These are phyloP conservation scores for Dothideomycetes sp. DNA, from an alignment of 2,329 filamentous ascomycete species.

Conservation along the genomic window DNA sequence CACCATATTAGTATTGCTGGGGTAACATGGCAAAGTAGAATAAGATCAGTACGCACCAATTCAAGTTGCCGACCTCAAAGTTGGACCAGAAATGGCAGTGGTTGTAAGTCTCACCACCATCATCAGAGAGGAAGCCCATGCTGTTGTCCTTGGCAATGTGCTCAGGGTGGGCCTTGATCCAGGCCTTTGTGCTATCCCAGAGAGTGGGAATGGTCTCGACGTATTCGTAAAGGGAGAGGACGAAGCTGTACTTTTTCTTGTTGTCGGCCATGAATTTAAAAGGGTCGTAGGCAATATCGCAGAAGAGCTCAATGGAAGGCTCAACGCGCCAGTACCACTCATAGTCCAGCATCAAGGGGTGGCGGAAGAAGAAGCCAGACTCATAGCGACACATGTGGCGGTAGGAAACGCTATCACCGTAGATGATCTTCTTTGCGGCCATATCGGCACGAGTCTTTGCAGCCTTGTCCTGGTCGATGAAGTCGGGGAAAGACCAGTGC, in stretches of 20 bases:
- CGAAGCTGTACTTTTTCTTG: constrained; percentile 97
- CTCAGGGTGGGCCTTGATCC: constrained; percentile 81
- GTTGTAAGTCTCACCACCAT: constrained; percentile 87
- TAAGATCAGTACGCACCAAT: too few species aligned
- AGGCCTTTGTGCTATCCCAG: constrained; percentile 92
- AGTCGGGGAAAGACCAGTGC: constrained; percentile 95
- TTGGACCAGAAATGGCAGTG: constrained; percentile 67
- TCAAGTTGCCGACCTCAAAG: neutral
- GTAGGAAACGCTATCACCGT: constrained; percentile 93
- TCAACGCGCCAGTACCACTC: constrained; percentile 99
- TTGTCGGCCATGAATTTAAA: constrained; percentile 96
- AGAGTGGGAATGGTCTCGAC: constrained; percentile 90
- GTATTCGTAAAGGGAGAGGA: constrained; percentile 92
- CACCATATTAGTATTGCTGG: too few species aligned
- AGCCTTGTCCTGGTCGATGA: constrained; percentile 92
- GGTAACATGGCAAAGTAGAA: too few species aligned
- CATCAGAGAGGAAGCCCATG: constrained; percentile 84
- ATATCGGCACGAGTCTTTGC: constrained; percentile 87
- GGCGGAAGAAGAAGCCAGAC: constrained; percentile 98
- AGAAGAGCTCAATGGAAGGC: constrained; percentile 91
- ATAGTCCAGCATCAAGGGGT: constrained; percentile 86
- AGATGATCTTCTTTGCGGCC: constrained; percentile 90
- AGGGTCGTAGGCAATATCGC: constrained; percentile 88
- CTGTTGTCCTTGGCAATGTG: constrained; percentile 77
- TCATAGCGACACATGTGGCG: constrained; percentile 99